Conservation (phyloP, 192 early-diverging fungal genomes). For the Entomortierella beljakovae region DNA sequence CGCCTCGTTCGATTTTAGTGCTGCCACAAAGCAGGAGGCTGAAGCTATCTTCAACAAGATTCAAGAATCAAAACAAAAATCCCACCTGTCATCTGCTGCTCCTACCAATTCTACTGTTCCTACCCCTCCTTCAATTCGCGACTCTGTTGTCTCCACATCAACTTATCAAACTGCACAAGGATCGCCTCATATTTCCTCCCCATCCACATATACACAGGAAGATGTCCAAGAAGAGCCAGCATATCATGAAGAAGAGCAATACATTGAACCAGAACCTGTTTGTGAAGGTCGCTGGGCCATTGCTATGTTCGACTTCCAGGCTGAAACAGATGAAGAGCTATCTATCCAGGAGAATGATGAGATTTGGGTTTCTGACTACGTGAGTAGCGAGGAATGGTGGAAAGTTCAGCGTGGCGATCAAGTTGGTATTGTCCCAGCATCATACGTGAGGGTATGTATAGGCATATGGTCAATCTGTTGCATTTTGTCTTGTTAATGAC, state of each 20-base stretch:
- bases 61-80: constrained; percentile 62
- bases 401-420: constrained; percentile 71
- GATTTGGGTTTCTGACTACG: constrained; percentile 85
- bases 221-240: constrained; percentile 37
- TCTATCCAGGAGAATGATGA: constrained; percentile 85
- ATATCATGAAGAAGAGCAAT: constrained; percentile 46
- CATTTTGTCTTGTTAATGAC: neutral
- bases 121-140: constrained; percentile 34
- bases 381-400: constrained; percentile 92
- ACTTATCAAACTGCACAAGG: constrained; percentile 49
- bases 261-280: constrained; percentile 34
- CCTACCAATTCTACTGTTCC: constrained; percentile 13
- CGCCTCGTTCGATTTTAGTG: constrained; percentile 71
- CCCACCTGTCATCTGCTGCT: constrained; percentile 59
- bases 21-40: constrained; percentile 71
- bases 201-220: constrained; percentile 22
- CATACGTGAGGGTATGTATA: constrained; percentile 74
- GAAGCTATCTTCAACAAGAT: constrained; percentile 75
- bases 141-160: constrained; percentile 44
- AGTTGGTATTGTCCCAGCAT: constrained; percentile 87
- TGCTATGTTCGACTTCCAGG: constrained; percentile 86
- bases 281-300: constrained; percentile 49
- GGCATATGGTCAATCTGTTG: neutral
- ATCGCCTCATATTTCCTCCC: constrained; percentile 23
- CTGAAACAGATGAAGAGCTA: constrained; percentile 89